phyloP scores from a whole-genome alignment of 257 asterid species.

The Prunella vulgaris region DNA sequence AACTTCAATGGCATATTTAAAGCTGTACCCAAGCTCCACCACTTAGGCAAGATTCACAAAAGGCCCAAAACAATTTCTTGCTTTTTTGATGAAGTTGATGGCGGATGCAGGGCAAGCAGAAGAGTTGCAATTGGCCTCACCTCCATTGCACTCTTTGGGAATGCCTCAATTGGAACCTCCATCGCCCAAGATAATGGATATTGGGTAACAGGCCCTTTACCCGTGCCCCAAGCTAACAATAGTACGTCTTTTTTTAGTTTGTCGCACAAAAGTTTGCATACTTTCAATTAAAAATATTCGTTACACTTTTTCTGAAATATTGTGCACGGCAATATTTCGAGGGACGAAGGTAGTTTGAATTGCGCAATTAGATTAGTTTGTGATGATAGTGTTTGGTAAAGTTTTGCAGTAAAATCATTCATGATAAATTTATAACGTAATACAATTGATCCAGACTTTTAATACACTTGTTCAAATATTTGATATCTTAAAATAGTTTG shows the following conservation, averaged over 20 bases:
- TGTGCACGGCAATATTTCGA: no score
- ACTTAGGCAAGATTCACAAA: constrained; percentile 8
- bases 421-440: no score
- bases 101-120: constrained; percentile 30
- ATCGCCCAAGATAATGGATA: constrained; percentile 63
- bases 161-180: constrained; percentile 25
- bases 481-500: no score
- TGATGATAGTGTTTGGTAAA: no score
- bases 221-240: constrained; percentile 46
- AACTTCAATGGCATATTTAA: constrained; percentile 40
- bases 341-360: no score
- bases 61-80: constrained; percentile 15
- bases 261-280: no score
- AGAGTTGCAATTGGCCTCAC: constrained; percentile 47
- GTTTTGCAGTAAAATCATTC: no score
- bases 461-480: no score
- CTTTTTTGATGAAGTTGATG: constrained; percentile 5
- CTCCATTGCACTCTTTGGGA: constrained; percentile 39
- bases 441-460: no score
- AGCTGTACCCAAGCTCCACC: constrained; percentile 30
- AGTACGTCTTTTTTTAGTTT: constrained; percentile 39
- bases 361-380: no score
- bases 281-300: no score
- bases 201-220: constrained; percentile 61
- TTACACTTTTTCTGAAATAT: no score